Evolutionary conservation across 768 basidiomycete species (phyloP), one percentile per base, ranked within the genome.

Genomic region (Tricholoma furcatifolium): DNA sequence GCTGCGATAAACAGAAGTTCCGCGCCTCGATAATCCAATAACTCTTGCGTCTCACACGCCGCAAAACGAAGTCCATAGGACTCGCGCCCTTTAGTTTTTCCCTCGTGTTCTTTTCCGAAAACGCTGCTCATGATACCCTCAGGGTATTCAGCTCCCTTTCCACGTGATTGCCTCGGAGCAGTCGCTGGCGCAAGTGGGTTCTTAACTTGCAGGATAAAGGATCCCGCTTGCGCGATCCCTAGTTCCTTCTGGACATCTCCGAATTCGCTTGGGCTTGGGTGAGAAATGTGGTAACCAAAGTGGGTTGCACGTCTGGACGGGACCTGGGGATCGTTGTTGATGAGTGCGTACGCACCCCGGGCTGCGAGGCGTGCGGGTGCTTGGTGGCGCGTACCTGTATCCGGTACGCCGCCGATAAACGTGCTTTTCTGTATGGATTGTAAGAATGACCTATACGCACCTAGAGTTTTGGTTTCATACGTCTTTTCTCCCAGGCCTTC

Each of bases 391-490:
- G 74, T 71, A 6, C 81, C 82, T 80, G 9, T 20, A 23, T 20
- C 20, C 17, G 6, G 12, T 39, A 9, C 30, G 12, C 8, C 21
- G 1, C 15, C 6, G 30, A 11, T 39, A 15, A 42, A 43, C 23
- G 41, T 34, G 11, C 27, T 4, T 35, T 4, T 12, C 15, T 6
- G 42, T 6, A 6, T 18, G 15, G 30, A 18, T 17, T 34, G 20
- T 21, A 27, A 6, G 4, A 24, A n/a, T 21, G 11, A 14, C 4
- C n/a, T n/a, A n/a, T 15, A 60, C 67, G 32, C 32, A 80, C 82
- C 81, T 65, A 76, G 68, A 7, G 83, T 86, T 65, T 83, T 84
- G 0, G 84, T 87, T 59, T 84, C 77, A 58, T 84, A 85, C 2
- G 70, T 70, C 61, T 75, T 79, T 43, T 69, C 72, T 0, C 77